phyloP scores from a whole-genome alignment of 805 yeast species.

The Saccharomyces jurei region DNA sequence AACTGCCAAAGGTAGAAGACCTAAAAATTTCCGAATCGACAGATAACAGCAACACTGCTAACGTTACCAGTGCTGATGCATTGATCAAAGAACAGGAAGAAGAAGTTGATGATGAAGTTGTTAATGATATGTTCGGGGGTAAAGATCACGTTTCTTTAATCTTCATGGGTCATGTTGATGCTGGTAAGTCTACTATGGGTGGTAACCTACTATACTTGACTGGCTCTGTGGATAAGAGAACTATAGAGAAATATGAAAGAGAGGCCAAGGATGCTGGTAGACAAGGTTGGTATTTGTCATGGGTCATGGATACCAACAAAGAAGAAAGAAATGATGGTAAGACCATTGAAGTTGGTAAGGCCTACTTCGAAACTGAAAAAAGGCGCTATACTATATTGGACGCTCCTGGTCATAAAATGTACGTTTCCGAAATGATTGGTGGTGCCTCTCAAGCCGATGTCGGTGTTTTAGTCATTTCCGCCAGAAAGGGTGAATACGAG shows the following conservation, averaged over 20 bases:
- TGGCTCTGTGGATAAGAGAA: conserved; percentile 97
- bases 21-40: conserved; percentile 22
- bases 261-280: conserved; percentile 99
- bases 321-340: conserved; percentile 99
- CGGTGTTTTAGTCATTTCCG: conserved; percentile 93
- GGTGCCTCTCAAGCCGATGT: conserved; percentile 99
- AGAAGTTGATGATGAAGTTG: conserved; percentile 75
- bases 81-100: conserved; percentile 66
- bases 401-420: conserved; percentile 99
- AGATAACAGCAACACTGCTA: conserved; percentile 12
- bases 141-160: conserved; percentile 95
- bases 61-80: conserved; percentile 39
- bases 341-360: conserved; percentile 97
- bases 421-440: conserved; percentile 98
- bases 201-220: conserved; percentile 90
- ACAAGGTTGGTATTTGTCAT: conserved; percentile 98
- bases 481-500: conserved; percentile 98
- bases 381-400: conserved; percentile 96
- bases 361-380: conserved; percentile 94
- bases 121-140: conserved; percentile 90
- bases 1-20: conserved; percentile 27
- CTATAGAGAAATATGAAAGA: conserved; percentile 94
- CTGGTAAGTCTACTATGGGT: conserved; percentile 99
- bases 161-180: conserved; percentile 99
- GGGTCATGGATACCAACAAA: conserved; percentile 99